Evolutionary conservation across 2,329 filamentous ascomycete genomes (phyloP).

Genomic region (Apiospora pterosperma): DNA sequence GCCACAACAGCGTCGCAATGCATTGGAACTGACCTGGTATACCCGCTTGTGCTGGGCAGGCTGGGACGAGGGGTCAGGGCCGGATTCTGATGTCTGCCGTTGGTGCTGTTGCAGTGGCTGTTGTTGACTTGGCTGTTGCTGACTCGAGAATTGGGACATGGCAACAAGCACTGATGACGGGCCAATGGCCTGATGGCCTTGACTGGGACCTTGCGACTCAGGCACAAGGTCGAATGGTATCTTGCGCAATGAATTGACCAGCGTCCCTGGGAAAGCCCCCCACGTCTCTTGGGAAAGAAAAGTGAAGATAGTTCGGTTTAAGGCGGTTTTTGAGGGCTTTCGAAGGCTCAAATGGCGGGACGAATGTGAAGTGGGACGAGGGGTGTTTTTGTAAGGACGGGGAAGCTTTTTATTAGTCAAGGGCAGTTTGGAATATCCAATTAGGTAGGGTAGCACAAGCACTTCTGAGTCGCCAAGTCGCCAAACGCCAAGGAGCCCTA

Average conservation of each 20-base stretch:
- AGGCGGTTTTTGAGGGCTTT: slow-evolving; percentile 30
- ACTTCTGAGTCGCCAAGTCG: too few relatives aligned
- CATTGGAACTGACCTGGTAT: slow-evolving; percentile 38
- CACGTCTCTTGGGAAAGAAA: neutral
- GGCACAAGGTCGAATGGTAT: neutral
- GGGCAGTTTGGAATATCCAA: neutral
- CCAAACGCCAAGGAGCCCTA: neutral
- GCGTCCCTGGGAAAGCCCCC: neutral
- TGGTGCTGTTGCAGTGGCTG: slow-evolving; percentile 12
- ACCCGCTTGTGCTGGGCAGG: slow-evolving; percentile 54
- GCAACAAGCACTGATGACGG: neutral
- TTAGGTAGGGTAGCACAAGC: neutral
- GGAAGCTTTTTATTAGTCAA: slow-evolving; percentile 5
- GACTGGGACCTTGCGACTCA: neutral
- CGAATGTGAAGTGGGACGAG: slow-evolving; percentile 11
- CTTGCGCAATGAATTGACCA: neutral
- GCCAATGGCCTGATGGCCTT: slow-evolving; percentile 3
- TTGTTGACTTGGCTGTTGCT: neutral
- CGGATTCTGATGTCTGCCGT: slow-evolving; percentile 12
- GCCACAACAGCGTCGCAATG: neutral
- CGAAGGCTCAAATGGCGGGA: slow-evolving; percentile 11
- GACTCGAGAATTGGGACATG: slow-evolving; percentile 5
- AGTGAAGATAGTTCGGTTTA: slow-evolving; percentile 24
- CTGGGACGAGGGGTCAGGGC: slow-evolving; percentile 9
- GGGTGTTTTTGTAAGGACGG: slow-evolving; percentile 7